Evolutionary conservation across 495 filamentous ascomycete genomes (phyloP), one percentile per base, ranked within the genome.

Genomic region (Cercophora newfieldiana): DNA sequence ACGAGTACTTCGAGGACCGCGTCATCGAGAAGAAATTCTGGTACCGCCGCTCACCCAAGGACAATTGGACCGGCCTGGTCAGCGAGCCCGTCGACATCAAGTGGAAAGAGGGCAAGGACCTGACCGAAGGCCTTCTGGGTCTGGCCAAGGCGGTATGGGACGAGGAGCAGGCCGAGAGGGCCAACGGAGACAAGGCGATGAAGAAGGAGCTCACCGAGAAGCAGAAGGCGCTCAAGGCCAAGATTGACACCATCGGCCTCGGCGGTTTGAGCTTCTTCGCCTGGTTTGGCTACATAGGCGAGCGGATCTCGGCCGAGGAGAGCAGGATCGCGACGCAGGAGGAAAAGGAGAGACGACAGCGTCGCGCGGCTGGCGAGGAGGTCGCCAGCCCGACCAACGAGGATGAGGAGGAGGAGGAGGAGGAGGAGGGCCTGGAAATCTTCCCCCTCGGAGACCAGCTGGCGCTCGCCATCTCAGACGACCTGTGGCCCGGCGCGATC

Each of bases 11-110:
- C 73, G 81, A 86, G 67, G 84, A 97, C 76, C 74, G 76, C 47
- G 85, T 88, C 63, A 78, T 98, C 49, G 90, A 91, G 76, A 98
- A 98, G 88, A 90, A 89, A 71, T 94, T 97, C 77, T 93, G 89
- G 87, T 90, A 86, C 80, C 88, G 92, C 67, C 83, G 83, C 74
- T 78, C 79, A 4, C 5, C 37, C 47, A 84, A 83, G 70, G 86
- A 87, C 70, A 87, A 86, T 30, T 90, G 86, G 82, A 77, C 83
- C 21, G 91, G 91, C 31, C 82, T 95, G 21, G 91, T 95, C 51
- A 90, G 87, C 44, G 91, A 94, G 75, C 94, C 94, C 6, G 91
- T 97, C 44, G 82, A 86, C 63, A 91, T 98, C 73, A 81, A 88
- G 70, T 98, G 94, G 94, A 96, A 92, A 85, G 80, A 87, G 68